Evolutionary conservation across 1,284 basidiomycete species (phyloP).

Genomic region (Ustilago loliicola): DNA sequence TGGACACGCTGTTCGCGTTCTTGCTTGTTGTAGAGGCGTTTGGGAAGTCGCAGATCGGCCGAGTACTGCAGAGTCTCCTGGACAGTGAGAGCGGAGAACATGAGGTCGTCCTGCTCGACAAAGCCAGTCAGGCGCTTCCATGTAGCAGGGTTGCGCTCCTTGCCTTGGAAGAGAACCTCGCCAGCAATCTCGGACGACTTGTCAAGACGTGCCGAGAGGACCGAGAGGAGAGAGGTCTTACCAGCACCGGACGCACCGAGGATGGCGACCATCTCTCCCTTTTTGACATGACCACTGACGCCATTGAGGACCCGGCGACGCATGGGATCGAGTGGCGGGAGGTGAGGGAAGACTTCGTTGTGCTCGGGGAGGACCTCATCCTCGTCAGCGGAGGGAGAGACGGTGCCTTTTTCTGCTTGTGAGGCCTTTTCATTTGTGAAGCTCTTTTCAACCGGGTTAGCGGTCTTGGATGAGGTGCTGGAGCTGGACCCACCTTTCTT

Average conservation of each 20-base stretch:
- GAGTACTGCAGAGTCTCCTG: slow-evolving; percentile 58
- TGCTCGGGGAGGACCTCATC: slow-evolving; percentile 30
- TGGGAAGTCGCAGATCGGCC: slow-evolving; percentile 51
- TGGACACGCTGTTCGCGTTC: slow-evolving; percentile 53
- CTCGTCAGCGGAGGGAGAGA: slow-evolving; percentile 7
- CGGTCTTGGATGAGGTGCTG: neutral
- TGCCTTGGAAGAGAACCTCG: slow-evolving; percentile 43
- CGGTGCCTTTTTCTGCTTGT: slow-evolving; percentile 25
- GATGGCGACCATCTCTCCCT: slow-evolving; percentile 56
- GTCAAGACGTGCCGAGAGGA: slow-evolving; percentile 55
- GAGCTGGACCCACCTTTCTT: slow-evolving; percentile 13
- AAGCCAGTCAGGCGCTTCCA: slow-evolving; percentile 60
- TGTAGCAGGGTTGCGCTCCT: slow-evolving; percentile 49
- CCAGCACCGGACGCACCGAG: slow-evolving; percentile 61
- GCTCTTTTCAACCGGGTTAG: slow-evolving; percentile 9
- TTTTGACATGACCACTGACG: slow-evolving; percentile 48
- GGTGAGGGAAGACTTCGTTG: slow-evolving; percentile 38
- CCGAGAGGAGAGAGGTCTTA: slow-evolving; percentile 59
- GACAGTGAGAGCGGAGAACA: slow-evolving; percentile 55
- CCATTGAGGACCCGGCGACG: slow-evolving; percentile 47
- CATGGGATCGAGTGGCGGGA: slow-evolving; percentile 43
- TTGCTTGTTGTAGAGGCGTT: slow-evolving; percentile 37
- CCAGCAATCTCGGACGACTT: slow-evolving; percentile 51
- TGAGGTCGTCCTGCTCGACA: slow-evolving; percentile 62
- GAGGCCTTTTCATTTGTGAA: slow-evolving; percentile 4